Base-by-base conservation (phyloP, 495 filamentous ascomycete genomes). In the Paragyromitra xinjiangensis region DNA sequence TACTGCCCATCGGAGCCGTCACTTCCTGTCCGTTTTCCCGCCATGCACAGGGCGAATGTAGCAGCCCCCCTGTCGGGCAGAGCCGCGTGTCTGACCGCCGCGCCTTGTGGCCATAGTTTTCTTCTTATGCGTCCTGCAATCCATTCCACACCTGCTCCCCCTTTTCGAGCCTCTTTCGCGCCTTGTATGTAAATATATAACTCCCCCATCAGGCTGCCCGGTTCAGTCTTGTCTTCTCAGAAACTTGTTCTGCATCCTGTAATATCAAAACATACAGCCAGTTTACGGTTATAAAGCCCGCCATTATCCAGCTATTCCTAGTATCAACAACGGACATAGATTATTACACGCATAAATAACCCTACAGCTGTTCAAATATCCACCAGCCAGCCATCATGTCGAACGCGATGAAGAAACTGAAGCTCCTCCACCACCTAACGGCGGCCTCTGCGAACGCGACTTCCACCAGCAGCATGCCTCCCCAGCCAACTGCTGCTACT, bases 321-420 rank as follows among this genome's bases (percentile, higher is more conserved):
- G 58, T 16, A 51, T 48, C 67, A 26, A 42, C 58, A 45, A 12
- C 37, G 4, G 26, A 53, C 12, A 64, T 44, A 53, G 29, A 34
- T 34, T 34, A 34, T 34, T 34, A 34, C 29, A 34, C 29, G 4
- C 29, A 34, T 34, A 34, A 34, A 34, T 34, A 34, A 34, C 29
- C 29, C 29, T 16, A 64, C 55, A 64, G 22, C 48, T 44, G 19
- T 22, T 7, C 24, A 34, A 34, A 34, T 34, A 34, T 34, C 29
- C 29, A 34, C 8, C 34, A 73, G 39, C 51, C 48, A 44, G 71
- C 42, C 14, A 71, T 26, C 59, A 82, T 82, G 80, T 77, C 81
- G 50, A 80, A 75, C 70, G 81, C 81, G 55, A 82, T 82, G 81
- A 82, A 82, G 73, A 82, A 82, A 67, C 81, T 82, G 42, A 83